Base-by-base conservation (phyloP, 129 eudicot genomes). In the Daucus carota region DNA sequence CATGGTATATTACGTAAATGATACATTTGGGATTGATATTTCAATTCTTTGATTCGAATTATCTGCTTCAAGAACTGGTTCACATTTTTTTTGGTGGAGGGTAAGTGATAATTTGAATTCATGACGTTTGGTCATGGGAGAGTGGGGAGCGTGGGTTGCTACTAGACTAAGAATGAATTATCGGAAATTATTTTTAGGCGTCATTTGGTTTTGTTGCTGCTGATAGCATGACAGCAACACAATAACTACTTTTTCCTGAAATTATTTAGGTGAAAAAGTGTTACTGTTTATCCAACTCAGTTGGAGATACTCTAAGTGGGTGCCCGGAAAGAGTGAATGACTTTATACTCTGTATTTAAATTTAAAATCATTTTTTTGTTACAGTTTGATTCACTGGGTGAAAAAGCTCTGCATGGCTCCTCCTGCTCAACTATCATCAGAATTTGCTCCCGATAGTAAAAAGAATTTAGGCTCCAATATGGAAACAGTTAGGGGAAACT, bases 391-490 rank as follows among this genome's bases (percentile, higher is more conserved):
- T 70, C 22, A 26, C 9, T 43, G 15, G 32, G 75, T n/a, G 54
- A 43, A 16, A 12, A 45, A 43, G 57, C 38, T 5, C 36, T 5
- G 10, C 69, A 77, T 70, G 80, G 68, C 80, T 77, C 80, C 75
- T 43, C 48, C 68, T 20, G 79, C 73, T 42, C 73, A 77, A 32
- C 65, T 46, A 38, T 33, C 67, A 16, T 17, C 66, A 12, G 45
- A 46, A 24, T 20, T 68, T 22, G 68, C 28, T 77, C 67, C 33
- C 0, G 45, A 32, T 66, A 67, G 46, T 47, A 44, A 45, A 46
- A 22, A n/a, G 22, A 45, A 68, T 46, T 10, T 31, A 31, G 44
- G n/a, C 44, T 17, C 48, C 22, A 77, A 45, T 38, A 42, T 29
- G 16, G 73, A 54, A 80, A 40, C 76, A 38, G 48, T 44, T 32